Percentiles rank a stretch among this genome's conserved stretches.
phyloP scores from a whole-genome alignment of 345 rosid species.

The Citrus australasica region DNA sequence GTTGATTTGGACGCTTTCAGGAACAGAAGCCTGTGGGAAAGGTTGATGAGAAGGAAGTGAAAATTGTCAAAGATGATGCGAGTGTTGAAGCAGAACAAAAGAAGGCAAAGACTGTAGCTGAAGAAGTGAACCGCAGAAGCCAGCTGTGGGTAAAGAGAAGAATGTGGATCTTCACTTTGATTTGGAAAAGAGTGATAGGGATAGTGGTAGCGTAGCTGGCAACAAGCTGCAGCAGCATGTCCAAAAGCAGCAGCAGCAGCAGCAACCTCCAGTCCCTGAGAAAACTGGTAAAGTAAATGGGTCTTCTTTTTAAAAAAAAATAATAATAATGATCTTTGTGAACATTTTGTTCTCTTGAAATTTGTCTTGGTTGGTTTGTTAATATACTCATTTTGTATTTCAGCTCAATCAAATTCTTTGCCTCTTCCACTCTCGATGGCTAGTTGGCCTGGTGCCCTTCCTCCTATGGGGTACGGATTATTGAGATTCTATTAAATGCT shows the following conservation, averaged over 20 bases:
- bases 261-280: constrained; percentile 43
- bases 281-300: constrained; percentile 48
- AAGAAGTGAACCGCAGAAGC: constrained; percentile 52
- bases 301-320: not conserved
- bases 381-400: constrained; percentile 4
- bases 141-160: constrained; percentile 41
- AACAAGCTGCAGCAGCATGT: constrained; percentile 44
- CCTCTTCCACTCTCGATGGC: constrained; percentile 77
- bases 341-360: not conserved
- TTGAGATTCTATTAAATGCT: not conserved
- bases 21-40: constrained; percentile 45
- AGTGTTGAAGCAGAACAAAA: constrained; percentile 44
- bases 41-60: constrained; percentile 42
- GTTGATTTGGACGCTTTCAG: constrained; percentile 32
- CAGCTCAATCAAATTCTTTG: constrained; percentile 67
- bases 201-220: constrained; percentile 24
- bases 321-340: not conserved
- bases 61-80: constrained; percentile 34
- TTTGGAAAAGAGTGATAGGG: constrained; percentile 73
- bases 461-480: constrained; percentile 81
- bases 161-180: constrained; percentile 70
- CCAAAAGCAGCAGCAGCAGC: constrained; percentile 32
- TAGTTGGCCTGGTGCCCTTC: constrained; percentile 93
- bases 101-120: constrained; percentile 31
- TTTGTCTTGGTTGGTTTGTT: not conserved